Percentiles rank a stretch among this genome's conserved stretches.
Conservation (phyloP, 345 rosid species). For the Sonneratia caseolaris region DNA sequence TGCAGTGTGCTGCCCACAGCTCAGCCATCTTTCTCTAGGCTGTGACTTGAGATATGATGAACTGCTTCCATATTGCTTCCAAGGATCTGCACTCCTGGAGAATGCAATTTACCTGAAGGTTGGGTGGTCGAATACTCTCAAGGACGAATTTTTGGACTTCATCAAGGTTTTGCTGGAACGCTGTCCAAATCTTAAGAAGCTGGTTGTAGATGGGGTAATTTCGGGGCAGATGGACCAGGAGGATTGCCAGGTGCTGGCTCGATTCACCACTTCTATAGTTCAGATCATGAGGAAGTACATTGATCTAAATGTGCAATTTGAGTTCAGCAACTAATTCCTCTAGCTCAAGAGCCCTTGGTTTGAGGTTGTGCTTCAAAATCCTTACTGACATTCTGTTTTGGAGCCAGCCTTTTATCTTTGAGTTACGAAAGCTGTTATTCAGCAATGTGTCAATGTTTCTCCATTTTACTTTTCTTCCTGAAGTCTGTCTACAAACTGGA, state of each 20-base stretch:
- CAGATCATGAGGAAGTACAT: slow-evolving; percentile 68
- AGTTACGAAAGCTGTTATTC: too few species aligned
- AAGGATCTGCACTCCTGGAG: slow-evolving; percentile 45
- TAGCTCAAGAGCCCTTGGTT: background rate
- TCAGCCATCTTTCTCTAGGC: slow-evolving; percentile 57
- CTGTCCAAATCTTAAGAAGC: slow-evolving; percentile 57
- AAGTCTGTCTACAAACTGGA: too few species aligned
- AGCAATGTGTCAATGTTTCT: background rate
- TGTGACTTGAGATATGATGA: slow-evolving; percentile 62
- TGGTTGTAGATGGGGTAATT: slow-evolving; percentile 57
- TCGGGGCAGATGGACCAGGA: slow-evolving; percentile 54
- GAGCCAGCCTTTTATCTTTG: too few species aligned
- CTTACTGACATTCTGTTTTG: too few species aligned
- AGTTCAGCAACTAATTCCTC: slow-evolving; percentile 34
- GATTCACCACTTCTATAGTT: slow-evolving; percentile 59
- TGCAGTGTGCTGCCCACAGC: slow-evolving; percentile 53
- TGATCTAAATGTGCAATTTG: slow-evolving; percentile 65
- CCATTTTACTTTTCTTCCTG: background rate
- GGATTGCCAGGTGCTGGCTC: slow-evolving; percentile 55
- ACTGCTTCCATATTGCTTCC: slow-evolving; percentile 43
- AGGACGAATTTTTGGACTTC: slow-evolving; percentile 53
- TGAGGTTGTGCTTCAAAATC: background rate
- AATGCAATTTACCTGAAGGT: slow-evolving; percentile 61
- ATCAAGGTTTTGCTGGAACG: slow-evolving; percentile 52
- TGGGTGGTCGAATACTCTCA: slow-evolving; percentile 51